A percentile compares a stretch with the other conserved stretches of the same genome.
Evolutionary conservation across 1,284 basidiomycete genomes (phyloP).

Genomic region (Dichomitus squalens): DNA sequence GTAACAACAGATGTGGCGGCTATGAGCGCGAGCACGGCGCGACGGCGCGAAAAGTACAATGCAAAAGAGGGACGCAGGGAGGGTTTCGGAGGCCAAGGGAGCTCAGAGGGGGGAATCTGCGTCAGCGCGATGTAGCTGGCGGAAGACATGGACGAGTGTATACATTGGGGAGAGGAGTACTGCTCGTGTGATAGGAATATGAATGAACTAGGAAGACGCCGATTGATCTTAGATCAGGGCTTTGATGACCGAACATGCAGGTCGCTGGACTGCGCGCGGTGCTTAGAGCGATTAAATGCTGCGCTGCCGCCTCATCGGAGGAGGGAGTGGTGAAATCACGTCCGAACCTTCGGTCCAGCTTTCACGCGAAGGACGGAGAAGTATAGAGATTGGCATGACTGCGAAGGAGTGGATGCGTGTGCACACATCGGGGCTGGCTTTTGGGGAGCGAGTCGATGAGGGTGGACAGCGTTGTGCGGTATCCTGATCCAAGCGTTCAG

Average conservation of each 20-base stretch:
- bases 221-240: constrained; percentile 9
- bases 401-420: too few relatives aligned
- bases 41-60: constrained; percentile 20
- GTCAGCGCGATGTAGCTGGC: constrained; percentile 31
- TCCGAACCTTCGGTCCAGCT: too few relatives aligned
- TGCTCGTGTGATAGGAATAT: constrained; percentile 21
- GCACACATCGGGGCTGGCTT: too few relatives aligned
- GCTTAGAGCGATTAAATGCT: not conserved
- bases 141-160: constrained; percentile 20
- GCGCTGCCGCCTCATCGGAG: not conserved
- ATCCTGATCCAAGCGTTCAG: too few relatives aligned
- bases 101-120: constrained; percentile 21
- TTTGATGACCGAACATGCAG: not conserved
- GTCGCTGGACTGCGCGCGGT: not conserved
- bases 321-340: too few relatives aligned
- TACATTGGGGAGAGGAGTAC: constrained; percentile 5
- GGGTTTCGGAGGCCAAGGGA: constrained; percentile 1
- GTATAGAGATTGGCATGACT: too few relatives aligned
- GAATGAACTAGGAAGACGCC: constrained; percentile 1
- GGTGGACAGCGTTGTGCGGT: too few relatives aligned
- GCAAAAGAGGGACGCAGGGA: constrained; percentile 2
- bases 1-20: constrained; percentile 22
- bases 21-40: constrained; percentile 24
- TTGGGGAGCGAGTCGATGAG: too few relatives aligned
- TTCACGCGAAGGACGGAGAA: too few relatives aligned